Evolutionary conservation across 495 filamentous ascomycete genomes (phyloP).

Genomic region (Trichoderma reesei): DNA sequence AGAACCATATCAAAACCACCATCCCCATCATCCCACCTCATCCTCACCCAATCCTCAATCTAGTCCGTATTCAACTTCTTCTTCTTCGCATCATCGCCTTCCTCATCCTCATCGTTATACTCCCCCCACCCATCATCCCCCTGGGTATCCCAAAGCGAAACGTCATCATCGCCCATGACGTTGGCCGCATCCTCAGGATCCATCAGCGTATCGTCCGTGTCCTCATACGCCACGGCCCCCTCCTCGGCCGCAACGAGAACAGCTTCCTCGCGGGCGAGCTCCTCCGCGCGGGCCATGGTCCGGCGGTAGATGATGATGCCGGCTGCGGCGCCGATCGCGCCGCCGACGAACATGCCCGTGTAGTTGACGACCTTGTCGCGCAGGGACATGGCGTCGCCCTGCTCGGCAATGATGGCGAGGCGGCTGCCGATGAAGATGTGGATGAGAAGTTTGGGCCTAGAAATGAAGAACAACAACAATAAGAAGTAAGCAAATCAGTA

Average conservation of each 20-base stretch:
- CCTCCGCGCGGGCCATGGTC: slow-evolving; percentile 71
- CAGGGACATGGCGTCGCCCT: slow-evolving; percentile 50
- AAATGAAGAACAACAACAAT: too few species aligned
- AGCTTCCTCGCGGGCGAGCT: slow-evolving; percentile 72
- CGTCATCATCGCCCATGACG: slow-evolving; percentile 50
- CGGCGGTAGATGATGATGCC: slow-evolving; percentile 79
- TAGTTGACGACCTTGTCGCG: slow-evolving; percentile 70
- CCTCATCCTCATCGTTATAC: slow-evolving; percentile 27
- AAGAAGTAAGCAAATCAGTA: too few species aligned
- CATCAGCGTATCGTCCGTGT: slow-evolving; percentile 19
- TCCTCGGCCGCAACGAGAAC: slow-evolving; percentile 31
- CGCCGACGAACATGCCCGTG: slow-evolving; percentile 59
- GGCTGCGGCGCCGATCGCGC: slow-evolving; percentile 61
- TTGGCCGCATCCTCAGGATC: slow-evolving; percentile 30
- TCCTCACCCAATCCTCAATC: neutral
- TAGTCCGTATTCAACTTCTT: slow-evolving; percentile 7
- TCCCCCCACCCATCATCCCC: slow-evolving; percentile 32
- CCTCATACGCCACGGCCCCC: slow-evolving; percentile 14
- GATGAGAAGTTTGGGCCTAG: slow-evolving; percentile 74
- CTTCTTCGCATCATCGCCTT: neutral
- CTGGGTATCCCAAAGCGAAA: slow-evolving; percentile 42
- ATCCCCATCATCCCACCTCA: neutral
- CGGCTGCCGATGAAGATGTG: slow-evolving; percentile 80
- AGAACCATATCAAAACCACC: too few species aligned
- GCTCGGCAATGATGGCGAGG: slow-evolving; percentile 61